Conservation (phyloP, 768 basidiomycete species). For the Austroboletus eburneus region DNA sequence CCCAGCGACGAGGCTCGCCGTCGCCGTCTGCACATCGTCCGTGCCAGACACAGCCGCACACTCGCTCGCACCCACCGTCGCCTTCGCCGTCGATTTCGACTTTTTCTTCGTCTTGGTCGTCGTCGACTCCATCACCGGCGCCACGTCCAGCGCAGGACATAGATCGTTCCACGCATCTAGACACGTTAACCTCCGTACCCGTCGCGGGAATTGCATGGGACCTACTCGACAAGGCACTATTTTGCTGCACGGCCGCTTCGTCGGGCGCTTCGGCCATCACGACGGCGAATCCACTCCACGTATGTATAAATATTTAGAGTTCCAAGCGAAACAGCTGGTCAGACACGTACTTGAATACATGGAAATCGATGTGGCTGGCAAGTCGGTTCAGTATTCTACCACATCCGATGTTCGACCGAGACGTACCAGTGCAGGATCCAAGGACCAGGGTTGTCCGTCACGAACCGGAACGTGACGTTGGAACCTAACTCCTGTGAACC, state of each 20-base stretch:
- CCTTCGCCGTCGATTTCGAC: too few relatives aligned
- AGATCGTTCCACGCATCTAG: conserved; percentile 20
- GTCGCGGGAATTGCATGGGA: too few relatives aligned
- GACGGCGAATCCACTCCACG: conserved; percentile 28
- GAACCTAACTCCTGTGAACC: conserved; percentile 32
- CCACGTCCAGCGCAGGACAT: conserved; percentile 18
- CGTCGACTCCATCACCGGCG: too few relatives aligned
- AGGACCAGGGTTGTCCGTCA: conserved; percentile 63
- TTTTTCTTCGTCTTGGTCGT: too few relatives aligned
- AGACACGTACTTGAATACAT: conserved; percentile 22
- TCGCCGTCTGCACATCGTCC: too few relatives aligned
- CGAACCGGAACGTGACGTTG: conserved; percentile 54
- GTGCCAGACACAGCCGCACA: too few relatives aligned
- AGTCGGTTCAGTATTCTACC: conserved; percentile 1
- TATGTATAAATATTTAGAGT: conserved; percentile 1
- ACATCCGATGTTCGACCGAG: not conserved
- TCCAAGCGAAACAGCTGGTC: not conserved
- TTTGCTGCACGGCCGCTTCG: conserved; percentile 15
- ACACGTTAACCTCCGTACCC: too few relatives aligned
- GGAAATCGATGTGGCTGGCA: conserved; percentile 30
- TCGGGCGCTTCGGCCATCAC: conserved; percentile 28
- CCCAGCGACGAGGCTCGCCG: too few relatives aligned
- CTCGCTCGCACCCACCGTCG: too few relatives aligned
- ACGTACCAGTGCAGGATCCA: conserved; percentile 47
- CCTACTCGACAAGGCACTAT: conserved; percentile 17